A percentile compares a stretch with the other conserved stretches of the same genome.
Evolutionary conservation across 1,284 basidiomycete genomes (phyloP).

Genomic region (Malassezia caprae): DNA sequence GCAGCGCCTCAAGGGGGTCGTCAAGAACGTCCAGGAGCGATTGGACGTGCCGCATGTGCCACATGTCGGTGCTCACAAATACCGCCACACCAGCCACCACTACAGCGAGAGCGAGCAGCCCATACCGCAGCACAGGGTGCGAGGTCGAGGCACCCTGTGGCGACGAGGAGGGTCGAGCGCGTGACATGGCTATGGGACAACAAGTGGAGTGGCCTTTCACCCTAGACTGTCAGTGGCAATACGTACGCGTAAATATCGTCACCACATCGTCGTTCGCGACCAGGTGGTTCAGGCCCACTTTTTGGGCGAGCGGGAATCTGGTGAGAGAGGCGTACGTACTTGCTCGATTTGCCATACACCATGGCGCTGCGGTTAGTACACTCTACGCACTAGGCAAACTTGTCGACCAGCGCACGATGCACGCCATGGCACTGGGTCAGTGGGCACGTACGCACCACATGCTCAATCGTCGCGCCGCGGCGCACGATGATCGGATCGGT

Average conservation of each 20-base stretch:
- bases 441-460: conserved; percentile 39
- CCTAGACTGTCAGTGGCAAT: background rate
- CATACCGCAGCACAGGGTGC: background rate
- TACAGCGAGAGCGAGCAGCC: background rate
- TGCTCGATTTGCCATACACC: conserved; percentile 41
- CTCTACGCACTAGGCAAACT: conserved; percentile 52
- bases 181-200: background rate
- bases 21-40: conserved; percentile 25
- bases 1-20: conserved; percentile 30
- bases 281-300: conserved; percentile 66
- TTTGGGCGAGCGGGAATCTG: conserved; percentile 26
- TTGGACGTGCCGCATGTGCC: background rate
- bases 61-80: background rate
- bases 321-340: conserved; percentile 2
- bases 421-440: conserved; percentile 51
- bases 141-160: background rate
- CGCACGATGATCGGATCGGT: conserved; percentile 84
- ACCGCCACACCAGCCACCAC: background rate
- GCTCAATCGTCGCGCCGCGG: conserved; percentile 85
- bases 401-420: conserved; percentile 74
- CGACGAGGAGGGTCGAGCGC: background rate
- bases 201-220: background rate
- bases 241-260: conserved; percentile 49
- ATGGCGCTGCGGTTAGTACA: conserved; percentile 18
- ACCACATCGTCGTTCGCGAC: conserved; percentile 91